Evolutionary conservation across 257 asterid genomes (phyloP).

Genomic region (Forsythia suspensa): DNA sequence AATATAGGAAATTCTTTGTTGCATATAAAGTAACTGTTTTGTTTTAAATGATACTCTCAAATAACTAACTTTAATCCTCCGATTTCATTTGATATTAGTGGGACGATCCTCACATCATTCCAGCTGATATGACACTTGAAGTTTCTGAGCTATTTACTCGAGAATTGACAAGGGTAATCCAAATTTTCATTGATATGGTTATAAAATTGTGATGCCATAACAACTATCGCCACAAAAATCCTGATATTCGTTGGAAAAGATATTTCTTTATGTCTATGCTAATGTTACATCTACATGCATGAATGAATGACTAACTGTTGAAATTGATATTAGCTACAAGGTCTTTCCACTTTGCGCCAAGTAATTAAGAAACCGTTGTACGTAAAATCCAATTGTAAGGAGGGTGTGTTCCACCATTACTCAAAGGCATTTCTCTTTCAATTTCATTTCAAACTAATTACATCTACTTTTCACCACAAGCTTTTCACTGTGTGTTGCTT

Average conservation of each 20-base stretch:
- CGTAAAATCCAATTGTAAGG: not conserved
- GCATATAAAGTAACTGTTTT: slow-evolving; percentile 11
- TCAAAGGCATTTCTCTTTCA: not conserved
- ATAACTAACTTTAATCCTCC: slow-evolving; percentile 21
- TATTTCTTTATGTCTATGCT: too few relatives aligned
- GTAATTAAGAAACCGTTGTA: not conserved
- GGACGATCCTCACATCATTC: slow-evolving; percentile 92
- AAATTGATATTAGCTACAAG: too few relatives aligned
- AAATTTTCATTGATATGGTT: slow-evolving; percentile 21
- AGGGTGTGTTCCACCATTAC: not conserved
- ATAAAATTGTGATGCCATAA: not conserved
- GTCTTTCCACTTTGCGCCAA: too few relatives aligned
- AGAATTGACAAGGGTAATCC: slow-evolving; percentile 87
- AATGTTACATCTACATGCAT: too few relatives aligned
- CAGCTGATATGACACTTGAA: slow-evolving; percentile 85
- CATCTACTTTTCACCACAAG: not conserved
- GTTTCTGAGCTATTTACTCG: slow-evolving; percentile 91
- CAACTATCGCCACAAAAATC: not conserved
- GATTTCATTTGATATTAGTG: slow-evolving; percentile 53
- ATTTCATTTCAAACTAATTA: not conserved
- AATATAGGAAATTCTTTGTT: slow-evolving; percentile 9
- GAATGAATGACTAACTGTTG: too few relatives aligned
- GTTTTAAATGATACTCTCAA: slow-evolving; percentile 15
- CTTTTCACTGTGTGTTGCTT: not conserved
- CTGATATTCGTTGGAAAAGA: not conserved